Evolutionary conservation across 2,329 filamentous ascomycete genomes (phyloP).

Genomic region (Aspergillus persii): DNA sequence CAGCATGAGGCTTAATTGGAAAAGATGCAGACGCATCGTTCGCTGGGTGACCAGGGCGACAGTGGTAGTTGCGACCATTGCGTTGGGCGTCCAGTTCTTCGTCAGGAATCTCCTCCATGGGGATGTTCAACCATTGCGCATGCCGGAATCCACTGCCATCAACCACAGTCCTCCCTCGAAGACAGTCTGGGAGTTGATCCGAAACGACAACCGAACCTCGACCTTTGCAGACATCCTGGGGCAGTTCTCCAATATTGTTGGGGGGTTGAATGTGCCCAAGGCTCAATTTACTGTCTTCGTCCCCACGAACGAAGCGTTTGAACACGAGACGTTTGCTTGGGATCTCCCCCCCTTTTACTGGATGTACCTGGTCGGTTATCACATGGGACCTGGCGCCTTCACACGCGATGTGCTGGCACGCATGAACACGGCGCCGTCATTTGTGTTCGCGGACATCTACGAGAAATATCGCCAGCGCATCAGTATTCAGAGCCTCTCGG

Average conservation of each 20-base stretch:
- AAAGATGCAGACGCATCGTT: background rate
- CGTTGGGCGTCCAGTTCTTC: background rate
- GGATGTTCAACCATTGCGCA: background rate
- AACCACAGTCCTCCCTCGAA: background rate
- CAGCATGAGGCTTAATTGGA: background rate
- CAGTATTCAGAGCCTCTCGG: background rate
- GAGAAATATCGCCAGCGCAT: background rate
- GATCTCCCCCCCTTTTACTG: background rate
- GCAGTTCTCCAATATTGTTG: background rate
- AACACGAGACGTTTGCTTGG: background rate
- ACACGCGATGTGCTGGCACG: background rate
- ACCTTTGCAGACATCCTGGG: background rate
- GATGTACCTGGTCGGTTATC: background rate
- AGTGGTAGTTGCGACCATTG: background rate
- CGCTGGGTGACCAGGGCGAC: background rate
- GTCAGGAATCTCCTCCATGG: background rate
- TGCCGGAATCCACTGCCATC: background rate
- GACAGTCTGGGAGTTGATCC: background rate
- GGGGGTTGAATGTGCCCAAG: background rate
- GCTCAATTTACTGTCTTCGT: background rate
- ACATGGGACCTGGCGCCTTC: background rate
- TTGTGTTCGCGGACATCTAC: background rate
- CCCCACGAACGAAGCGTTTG: background rate
- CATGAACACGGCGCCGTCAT: background rate
- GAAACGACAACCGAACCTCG: background rate